A percentile compares a stretch with the other conserved stretches of the same genome.
These are phyloP conservation scores for Thelonectria olida DNA, from an alignment of 2,329 filamentous ascomycete genomes.

Conservation along the genomic window DNA sequence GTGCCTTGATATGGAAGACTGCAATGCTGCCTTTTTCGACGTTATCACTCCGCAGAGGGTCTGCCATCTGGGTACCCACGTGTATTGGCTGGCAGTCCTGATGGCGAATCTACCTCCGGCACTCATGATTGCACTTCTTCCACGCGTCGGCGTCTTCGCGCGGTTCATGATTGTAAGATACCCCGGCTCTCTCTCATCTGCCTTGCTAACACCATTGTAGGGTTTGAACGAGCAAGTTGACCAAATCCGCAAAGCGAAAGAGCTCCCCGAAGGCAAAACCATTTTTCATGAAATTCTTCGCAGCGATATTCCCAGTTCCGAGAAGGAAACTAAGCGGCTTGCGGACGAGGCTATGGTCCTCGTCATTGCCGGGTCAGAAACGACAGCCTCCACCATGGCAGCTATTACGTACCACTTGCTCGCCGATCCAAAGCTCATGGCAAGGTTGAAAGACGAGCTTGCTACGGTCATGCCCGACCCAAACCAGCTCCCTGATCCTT, in stretches of 20 bases:
- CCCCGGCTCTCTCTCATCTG: fast-evolving
- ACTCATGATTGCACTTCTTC: conserved; percentile 31
- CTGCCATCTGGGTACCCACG: conserved; percentile 33
- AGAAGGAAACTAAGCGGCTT: conserved; percentile 46
- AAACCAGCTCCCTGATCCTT: conserved; percentile 24
- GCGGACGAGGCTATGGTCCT: conserved; percentile 45
- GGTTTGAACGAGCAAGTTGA: conserved; percentile 16
- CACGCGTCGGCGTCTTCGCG: conserved; percentile 13
- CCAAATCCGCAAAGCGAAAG: conserved; percentile 13
- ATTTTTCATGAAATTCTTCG: conserved; percentile 45
- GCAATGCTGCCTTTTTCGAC: conserved; percentile 40
- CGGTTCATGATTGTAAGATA: conserved; percentile 9
- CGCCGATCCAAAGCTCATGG: conserved; percentile 40
- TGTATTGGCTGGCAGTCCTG: conserved; percentile 31
- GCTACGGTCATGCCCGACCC: conserved; percentile 17
- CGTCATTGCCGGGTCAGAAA: conserved; percentile 50
- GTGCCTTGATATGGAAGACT: conserved; percentile 43
- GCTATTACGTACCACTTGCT: conserved; percentile 50
- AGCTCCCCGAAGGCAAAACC: conserved; percentile 30
- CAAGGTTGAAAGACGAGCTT: conserved; percentile 47
- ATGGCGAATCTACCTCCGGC: conserved; percentile 31
- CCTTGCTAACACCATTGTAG: conserved; percentile 1
- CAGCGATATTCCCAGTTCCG: conserved; percentile 41
- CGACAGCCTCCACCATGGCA: conserved; percentile 45
- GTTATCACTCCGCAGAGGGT: conserved; percentile 24